These are phyloP conservation scores for Forsythia suspensa DNA, from an alignment of 257 asterid genomes.

Conservation along the genomic window DNA sequence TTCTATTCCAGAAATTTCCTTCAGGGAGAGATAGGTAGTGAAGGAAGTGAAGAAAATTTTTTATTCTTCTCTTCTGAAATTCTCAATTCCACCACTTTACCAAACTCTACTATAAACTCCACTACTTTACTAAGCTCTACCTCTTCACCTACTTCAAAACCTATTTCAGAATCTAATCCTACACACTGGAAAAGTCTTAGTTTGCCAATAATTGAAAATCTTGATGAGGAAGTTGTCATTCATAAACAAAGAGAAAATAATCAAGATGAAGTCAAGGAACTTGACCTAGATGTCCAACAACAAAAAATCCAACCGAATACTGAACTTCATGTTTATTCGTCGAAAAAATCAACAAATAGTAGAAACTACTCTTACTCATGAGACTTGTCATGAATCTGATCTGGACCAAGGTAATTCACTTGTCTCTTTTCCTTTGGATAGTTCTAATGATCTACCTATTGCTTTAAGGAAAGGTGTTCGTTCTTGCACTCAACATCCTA, in stretches of 20 bases:
- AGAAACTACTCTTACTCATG: neutral
- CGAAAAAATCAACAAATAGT: neutral
- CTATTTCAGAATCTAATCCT: neutral
- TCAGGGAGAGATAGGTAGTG: too few relatives aligned
- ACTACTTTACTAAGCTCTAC: too few relatives aligned
- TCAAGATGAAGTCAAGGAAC: neutral
- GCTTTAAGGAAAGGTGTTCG: neutral
- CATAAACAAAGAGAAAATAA: neutral
- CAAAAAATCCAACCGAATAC: neutral
- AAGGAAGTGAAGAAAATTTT: too few relatives aligned
- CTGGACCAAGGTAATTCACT: neutral
- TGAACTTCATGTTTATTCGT: neutral
- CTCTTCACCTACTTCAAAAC: neutral
- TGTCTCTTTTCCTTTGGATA: neutral
- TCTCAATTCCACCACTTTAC: too few relatives aligned
- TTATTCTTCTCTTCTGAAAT: too few relatives aligned
- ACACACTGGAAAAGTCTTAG: too few relatives aligned
- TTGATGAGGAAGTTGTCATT: neutral
- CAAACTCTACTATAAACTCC: too few relatives aligned
- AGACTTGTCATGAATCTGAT: neutral
- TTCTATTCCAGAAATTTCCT: too few relatives aligned
- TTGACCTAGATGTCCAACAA: neutral
- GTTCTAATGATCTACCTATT: neutral
- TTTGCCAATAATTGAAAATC: neutral
- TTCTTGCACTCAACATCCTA: neutral